Evolutionary conservation across 768 basidiomycete species (phyloP).

Genomic region (Hygrophoropsis aurantiaca): DNA sequence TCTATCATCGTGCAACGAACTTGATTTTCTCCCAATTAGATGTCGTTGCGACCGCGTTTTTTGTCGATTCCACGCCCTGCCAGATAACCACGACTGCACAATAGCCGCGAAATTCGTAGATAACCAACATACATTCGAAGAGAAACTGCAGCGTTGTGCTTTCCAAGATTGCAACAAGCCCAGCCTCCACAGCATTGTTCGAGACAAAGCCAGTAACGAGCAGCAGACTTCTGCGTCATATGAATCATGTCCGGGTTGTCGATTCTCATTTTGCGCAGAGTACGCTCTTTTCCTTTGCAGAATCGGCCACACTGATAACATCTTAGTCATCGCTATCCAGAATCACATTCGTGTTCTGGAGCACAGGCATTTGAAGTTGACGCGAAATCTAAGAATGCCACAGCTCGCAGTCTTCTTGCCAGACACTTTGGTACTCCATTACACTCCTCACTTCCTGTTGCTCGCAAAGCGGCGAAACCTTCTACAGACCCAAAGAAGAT

Average conservation of each 20-base stretch:
- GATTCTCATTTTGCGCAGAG: slow-evolving; percentile 63
- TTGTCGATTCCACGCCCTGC: slow-evolving; percentile 63
- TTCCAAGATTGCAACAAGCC: slow-evolving; percentile 52
- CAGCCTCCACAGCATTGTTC: slow-evolving; percentile 44
- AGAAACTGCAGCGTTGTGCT: slow-evolving; percentile 50
- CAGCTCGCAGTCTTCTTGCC: slow-evolving; percentile 52
- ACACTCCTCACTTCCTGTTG: slow-evolving; percentile 19
- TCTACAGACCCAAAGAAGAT: slow-evolving; percentile 54
- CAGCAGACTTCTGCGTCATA: slow-evolving; percentile 13
- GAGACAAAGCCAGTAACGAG: slow-evolving; percentile 5
- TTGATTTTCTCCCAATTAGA: slow-evolving; percentile 77
- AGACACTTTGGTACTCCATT: slow-evolving; percentile 44
- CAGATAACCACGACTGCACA: slow-evolving; percentile 61
- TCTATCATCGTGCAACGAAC: slow-evolving; percentile 51
- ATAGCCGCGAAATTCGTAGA: slow-evolving; percentile 4
- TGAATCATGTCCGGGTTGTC: slow-evolving; percentile 52
- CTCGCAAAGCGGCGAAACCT: slow-evolving; percentile 27
- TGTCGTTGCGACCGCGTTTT: slow-evolving; percentile 62
- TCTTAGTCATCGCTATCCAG: slow-evolving; percentile 64
- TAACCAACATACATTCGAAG: slow-evolving; percentile 8
- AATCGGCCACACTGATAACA: slow-evolving; percentile 3
- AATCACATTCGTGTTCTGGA: slow-evolving; percentile 56
- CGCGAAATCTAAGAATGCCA: slow-evolving; percentile 42
- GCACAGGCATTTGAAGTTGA: slow-evolving; percentile 10
- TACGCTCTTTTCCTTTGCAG: slow-evolving; percentile 31